phyloP scores from a whole-genome alignment of 129 eudicot genomes.

The Gnaphalium uliginosum region DNA sequence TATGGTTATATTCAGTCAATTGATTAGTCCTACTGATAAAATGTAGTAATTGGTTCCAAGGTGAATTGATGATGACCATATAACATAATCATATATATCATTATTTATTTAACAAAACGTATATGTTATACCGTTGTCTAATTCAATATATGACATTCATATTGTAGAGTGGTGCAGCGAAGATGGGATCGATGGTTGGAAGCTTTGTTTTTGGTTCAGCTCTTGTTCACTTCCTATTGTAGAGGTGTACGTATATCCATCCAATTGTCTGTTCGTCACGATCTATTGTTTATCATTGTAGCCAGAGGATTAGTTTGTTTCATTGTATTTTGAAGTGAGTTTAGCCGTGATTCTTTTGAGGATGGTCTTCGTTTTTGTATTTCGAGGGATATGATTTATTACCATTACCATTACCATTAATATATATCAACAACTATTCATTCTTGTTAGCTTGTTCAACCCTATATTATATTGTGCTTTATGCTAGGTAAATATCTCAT shows the following conservation, averaged over 20 bases:
- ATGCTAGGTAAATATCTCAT: too few relatives aligned
- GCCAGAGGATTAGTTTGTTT: slow-evolving; percentile 16
- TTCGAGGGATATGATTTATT: background rate
- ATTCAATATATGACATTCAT: background rate
- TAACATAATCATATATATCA: too few relatives aligned
- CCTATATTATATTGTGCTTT: background rate
- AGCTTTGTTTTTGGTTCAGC: slow-evolving; percentile 29
- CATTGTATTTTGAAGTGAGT: slow-evolving; percentile 24
- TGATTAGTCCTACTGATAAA: too few relatives aligned
- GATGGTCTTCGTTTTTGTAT: background rate
- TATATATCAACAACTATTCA: background rate
- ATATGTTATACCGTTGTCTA: background rate
- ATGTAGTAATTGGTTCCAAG: too few relatives aligned
- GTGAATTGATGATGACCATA: too few relatives aligned
- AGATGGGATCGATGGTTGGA: slow-evolving; percentile 24
- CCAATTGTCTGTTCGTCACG: background rate
- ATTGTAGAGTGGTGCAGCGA: slow-evolving; percentile 33
- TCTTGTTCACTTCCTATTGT: slow-evolving; percentile 22
- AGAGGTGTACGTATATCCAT: slow-evolving; percentile 20
- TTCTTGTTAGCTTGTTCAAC: background rate
- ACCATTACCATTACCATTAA: background rate
- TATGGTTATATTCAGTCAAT: too few relatives aligned
- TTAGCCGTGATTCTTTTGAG: slow-evolving; percentile 22
- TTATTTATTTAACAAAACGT: too few relatives aligned
- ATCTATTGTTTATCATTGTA: slow-evolving; percentile 14